A percentile compares a stretch with the other conserved stretches of the same genome.
Evolutionary conservation across 2,329 filamentous ascomycete species (phyloP).

Genomic region (Chaetomium olivaceum): DNA sequence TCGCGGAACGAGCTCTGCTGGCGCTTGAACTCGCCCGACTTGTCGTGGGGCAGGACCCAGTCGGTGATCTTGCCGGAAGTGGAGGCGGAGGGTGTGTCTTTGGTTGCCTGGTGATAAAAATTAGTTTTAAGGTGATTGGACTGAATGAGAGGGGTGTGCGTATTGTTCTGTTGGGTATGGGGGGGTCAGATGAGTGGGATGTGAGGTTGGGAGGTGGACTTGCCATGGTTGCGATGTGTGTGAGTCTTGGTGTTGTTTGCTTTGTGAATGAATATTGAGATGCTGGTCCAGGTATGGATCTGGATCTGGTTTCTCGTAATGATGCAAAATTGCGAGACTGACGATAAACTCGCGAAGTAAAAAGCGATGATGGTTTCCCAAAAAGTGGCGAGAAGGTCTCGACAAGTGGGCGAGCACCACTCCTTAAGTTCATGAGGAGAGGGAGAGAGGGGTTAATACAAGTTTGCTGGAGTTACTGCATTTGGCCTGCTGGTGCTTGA

Average conservation of each 20-base stretch:
- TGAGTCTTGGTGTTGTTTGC: not conserved
- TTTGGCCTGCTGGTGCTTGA: not conserved
- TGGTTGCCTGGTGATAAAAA: too few relatives aligned
- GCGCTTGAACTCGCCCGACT: constrained; percentile 89
- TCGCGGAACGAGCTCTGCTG: constrained; percentile 80
- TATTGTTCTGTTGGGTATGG: not conserved
- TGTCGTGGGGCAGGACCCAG: constrained; percentile 78
- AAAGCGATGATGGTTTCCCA: not conserved
- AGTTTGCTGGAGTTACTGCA: not conserved
- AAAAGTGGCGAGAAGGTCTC: not conserved
- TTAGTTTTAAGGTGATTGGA: too few relatives aligned
- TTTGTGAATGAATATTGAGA: not conserved
- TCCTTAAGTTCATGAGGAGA: constrained; percentile 18
- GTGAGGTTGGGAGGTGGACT: not conserved
- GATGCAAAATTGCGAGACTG: constrained; percentile 3
- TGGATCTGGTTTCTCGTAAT: not conserved
- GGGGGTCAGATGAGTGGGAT: not conserved
- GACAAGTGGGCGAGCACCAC: not conserved
- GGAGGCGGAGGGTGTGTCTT: constrained; percentile 30
- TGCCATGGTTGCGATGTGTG: constrained; percentile 8
- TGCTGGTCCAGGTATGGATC: not conserved
- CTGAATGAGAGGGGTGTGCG: too few relatives aligned
- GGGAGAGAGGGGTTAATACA: not conserved
- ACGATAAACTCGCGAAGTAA: not conserved
- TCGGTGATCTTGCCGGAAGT: constrained; percentile 64